Base-by-base conservation (phyloP, 768 basidiomycete genomes). In the Tulasnella sp. region DNA sequence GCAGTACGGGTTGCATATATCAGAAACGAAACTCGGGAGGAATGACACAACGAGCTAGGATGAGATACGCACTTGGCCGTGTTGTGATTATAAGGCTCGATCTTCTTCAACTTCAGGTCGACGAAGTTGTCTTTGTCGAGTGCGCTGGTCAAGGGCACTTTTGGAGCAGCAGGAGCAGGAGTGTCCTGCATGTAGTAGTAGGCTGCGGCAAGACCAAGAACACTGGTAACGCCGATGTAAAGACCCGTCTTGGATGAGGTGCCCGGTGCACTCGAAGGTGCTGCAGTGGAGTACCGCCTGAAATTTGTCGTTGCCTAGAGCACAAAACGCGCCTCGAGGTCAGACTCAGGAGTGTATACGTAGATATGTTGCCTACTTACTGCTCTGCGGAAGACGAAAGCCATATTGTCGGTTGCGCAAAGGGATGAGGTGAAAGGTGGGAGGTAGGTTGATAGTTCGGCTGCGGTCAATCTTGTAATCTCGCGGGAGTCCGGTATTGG, bases 61-160 rank as follows among this genome's bases (percentile, higher is more conserved):
- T 84, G 83, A 54, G 77, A 37, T 76, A 86, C 89, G 80, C 82
- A 96, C 91, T 90, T 91, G 44, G 94, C 88, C 20, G 96, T 93
- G 87, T 99, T 98, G 90, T 98, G 93, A 90, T 98, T 99, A 89
- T 97, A 98, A 0, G 92, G 64, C 80, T 80, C 85, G 34, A 87
- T 85, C 84, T 91, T 91, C 86, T 93, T 93, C 83, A 99, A 91
- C 85, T 91, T 92, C 86, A 98, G 93, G 85, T 95, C 91, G 75
- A 92, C 86, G 84, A 92, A 95, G 82, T 92, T 91, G 80, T 94
- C 87, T 11, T 94, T 90, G 84, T 94, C 92, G 37, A 96, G 46
- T 24, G 81, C 81, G 40, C 80, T 80, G n/a, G 74, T 80, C 74
- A 76, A 77, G 16, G 80, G 80, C 22, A 77, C 81, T 46, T 46